Percentiles rank a stretch among this genome's conserved stretches.
phyloP scores from a whole-genome alignment of 768 basidiomycete genomes.

The Rhodosporidiobolus odoratus region DNA sequence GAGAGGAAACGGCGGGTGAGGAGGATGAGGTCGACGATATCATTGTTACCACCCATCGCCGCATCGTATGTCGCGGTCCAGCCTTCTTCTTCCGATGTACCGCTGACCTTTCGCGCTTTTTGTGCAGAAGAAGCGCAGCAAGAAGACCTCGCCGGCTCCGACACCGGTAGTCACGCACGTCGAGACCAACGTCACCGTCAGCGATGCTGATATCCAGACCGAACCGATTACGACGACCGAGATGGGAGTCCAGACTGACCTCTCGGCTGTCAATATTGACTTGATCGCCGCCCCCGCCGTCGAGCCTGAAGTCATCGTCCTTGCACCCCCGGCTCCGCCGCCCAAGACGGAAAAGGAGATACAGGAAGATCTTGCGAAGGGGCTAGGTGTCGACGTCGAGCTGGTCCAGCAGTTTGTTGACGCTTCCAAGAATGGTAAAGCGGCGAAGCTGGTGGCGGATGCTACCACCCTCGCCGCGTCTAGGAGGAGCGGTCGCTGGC shows the following conservation, averaged over 20 bases:
- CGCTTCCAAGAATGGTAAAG: conserved; percentile 7
- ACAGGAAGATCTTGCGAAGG: conserved; percentile 24
- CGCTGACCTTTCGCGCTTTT: neutral
- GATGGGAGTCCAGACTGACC: conserved; percentile 21
- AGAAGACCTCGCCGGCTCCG: neutral
- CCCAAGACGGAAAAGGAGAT: conserved; percentile 10
- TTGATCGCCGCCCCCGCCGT: conserved; percentile 15
- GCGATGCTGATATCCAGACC: conserved; percentile 31
- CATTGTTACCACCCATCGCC: conserved; percentile 33
- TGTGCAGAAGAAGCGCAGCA: conserved; percentile 32
- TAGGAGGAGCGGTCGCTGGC: conserved; percentile 16
- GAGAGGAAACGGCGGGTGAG: conserved; percentile 9
- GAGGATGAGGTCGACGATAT: conserved; percentile 33
- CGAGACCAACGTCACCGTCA: conserved; percentile 20
- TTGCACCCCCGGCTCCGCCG: neutral
- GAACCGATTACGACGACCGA: neutral
- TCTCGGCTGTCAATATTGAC: conserved; percentile 18
- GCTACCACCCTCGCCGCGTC: neutral
- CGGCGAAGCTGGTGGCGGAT: neutral
- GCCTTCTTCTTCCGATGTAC: neutral
- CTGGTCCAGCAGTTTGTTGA: conserved; percentile 23
- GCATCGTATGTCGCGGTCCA: conserved; percentile 14
- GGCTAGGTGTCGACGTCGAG: conserved; percentile 21
- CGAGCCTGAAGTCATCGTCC: conserved; percentile 4
- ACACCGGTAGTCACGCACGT: conserved; percentile 17